These are phyloP conservation scores for Phytopythium vexans DNA, from an alignment of 352 stramenopile species.

Conservation along the genomic window DNA sequence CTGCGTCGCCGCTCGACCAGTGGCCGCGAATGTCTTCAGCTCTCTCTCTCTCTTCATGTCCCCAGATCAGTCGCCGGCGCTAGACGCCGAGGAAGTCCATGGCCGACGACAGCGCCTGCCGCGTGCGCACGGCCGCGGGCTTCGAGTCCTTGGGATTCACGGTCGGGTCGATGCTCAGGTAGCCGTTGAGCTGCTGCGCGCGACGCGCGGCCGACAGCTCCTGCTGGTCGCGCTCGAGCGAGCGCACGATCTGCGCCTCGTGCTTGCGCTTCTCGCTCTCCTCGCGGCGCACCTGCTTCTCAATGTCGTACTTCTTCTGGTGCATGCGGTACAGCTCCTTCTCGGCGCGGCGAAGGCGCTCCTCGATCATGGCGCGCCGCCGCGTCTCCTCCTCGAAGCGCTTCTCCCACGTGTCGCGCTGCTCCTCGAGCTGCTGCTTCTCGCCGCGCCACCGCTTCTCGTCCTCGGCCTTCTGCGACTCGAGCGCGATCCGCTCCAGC, in stretches of 20 bases:
- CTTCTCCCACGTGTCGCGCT: constrained; percentile 66
- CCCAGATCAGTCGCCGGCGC: neutral
- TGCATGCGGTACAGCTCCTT: constrained; percentile 90
- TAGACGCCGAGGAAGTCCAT: constrained; percentile 88
- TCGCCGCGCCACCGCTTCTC: constrained; percentile 80
- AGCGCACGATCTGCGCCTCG: constrained; percentile 80
- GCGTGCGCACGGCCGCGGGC: constrained; percentile 64
- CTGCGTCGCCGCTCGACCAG: no score
- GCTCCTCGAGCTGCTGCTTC: constrained; percentile 50
- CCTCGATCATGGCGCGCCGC: constrained; percentile 66
- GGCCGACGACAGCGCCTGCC: constrained; percentile 75
- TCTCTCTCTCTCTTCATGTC: neutral
- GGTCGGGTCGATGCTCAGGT: constrained; percentile 61
- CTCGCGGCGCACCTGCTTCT: constrained; percentile 75
- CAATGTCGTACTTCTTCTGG: constrained; percentile 90
- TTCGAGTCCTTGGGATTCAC: constrained; percentile 83
- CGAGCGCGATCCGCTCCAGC: constrained; percentile 77
- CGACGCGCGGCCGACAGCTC: constrained; percentile 16
- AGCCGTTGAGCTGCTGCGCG: constrained; percentile 28
- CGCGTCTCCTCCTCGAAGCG: constrained; percentile 75
- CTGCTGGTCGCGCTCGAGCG: constrained; percentile 72
- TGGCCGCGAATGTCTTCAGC: neutral
- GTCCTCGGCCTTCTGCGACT: constrained; percentile 78
- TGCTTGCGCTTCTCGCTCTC: constrained; percentile 87
- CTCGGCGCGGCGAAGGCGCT: constrained; percentile 75